phyloP scores from a whole-genome alignment of 805 yeast genomes.

The Wickerhamiella sergipiensis region DNA sequence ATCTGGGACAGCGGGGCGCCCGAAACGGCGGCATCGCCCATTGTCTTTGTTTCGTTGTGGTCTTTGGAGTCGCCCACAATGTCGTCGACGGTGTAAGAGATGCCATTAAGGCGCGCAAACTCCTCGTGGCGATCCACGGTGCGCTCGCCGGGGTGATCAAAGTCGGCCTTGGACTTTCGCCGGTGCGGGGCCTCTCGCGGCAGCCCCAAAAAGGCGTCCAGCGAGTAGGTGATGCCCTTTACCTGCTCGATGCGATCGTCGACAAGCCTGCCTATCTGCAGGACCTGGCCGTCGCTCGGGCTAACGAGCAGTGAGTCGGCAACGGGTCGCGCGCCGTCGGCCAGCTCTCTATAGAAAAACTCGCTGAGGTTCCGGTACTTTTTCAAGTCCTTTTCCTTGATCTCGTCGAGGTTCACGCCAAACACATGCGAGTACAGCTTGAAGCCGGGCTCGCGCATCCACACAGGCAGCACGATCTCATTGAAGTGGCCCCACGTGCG shows the following conservation, averaged over 20 bases:
- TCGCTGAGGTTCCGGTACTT: constrained; percentile 74
- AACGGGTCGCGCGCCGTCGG: constrained; percentile 68
- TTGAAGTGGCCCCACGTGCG: constrained; percentile 92
- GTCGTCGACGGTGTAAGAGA: constrained; percentile 56
- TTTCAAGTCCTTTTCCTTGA: constrained; percentile 66
- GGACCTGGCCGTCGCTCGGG: constrained; percentile 87
- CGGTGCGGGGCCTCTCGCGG: constrained; percentile 13
- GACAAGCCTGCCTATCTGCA: constrained; percentile 69
- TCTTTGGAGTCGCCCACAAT: constrained; percentile 42
- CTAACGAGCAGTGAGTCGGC: constrained; percentile 55
- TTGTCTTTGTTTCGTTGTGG: constrained; percentile 23
- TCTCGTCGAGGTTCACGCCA: constrained; percentile 82
- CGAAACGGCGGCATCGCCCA: constrained; percentile 51
- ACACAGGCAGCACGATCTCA: constrained; percentile 66
- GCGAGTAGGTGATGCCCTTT: constrained; percentile 86
- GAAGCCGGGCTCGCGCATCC: constrained; percentile 77
- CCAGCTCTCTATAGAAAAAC: constrained; percentile 74
- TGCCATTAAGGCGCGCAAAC: constrained; percentile 68
- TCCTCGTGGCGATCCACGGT: constrained; percentile 45
- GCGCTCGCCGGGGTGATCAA: constrained; percentile 12
- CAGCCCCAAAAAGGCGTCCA: constrained; percentile 71
- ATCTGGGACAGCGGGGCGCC: constrained; percentile 15
- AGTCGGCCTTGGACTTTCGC: background rate
- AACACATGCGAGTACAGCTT: constrained; percentile 63
- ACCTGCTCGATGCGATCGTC: constrained; percentile 87